Evolutionary conservation across 108 stramenopile species (phyloP).

Genomic region (Pseudonitzschia delicatissima): DNA sequence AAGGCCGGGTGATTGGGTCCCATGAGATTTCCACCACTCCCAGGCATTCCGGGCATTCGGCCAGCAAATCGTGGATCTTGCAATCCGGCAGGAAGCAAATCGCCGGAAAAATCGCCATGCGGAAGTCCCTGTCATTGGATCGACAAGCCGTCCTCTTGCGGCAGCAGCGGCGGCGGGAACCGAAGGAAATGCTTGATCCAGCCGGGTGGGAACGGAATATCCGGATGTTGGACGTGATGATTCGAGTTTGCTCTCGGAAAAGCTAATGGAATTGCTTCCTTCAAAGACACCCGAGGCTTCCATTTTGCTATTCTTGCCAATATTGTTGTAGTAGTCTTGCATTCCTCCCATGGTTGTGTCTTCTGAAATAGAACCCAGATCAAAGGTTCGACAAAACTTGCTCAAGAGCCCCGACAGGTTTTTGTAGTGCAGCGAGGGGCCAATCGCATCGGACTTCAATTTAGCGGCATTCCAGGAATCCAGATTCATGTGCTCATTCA

Average conservation of each 20-base stretch:
- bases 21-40: constrained; percentile 62
- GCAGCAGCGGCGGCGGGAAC: neutral
- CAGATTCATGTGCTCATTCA: constrained; percentile 63
- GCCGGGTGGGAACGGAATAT: constrained; percentile 17
- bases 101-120: constrained; percentile 67
- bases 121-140: neutral
- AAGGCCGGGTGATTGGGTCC: constrained; percentile 86
- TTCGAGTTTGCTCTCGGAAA: no score
- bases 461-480: constrained; percentile 53
- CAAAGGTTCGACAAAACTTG: constrained; percentile 49
- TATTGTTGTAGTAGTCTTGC: neutral
- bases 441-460: constrained; percentile 16
- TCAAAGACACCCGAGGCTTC: neutral
- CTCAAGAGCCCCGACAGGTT: constrained; percentile 45
- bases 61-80: constrained; percentile 26
- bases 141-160: neutral
- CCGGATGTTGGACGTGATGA: no score
- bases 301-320: neutral
- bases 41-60: constrained; percentile 1
- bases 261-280: constrained; percentile 1
- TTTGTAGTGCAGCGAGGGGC: constrained; percentile 70
- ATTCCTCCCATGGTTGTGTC: constrained; percentile 18
- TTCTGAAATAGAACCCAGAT: constrained; percentile 38
- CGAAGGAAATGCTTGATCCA: constrained; percentile 40
- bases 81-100: constrained; percentile 68